Evolutionary conservation across 345 rosid species (phyloP), one percentile per base, ranked within the genome.

Genomic region (Citrus sp.): DNA sequence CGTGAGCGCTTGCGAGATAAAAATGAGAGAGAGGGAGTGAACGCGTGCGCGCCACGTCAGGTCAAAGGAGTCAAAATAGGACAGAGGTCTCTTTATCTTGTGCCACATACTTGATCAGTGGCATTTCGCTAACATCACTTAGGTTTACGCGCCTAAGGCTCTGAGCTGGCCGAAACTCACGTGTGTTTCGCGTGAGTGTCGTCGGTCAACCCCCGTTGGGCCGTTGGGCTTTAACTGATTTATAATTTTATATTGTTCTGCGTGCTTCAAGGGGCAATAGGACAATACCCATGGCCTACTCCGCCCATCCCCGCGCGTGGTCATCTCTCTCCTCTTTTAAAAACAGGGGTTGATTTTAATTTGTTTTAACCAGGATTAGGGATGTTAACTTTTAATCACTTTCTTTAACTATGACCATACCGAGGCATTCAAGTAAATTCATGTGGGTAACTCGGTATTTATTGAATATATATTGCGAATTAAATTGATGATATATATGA

Each of bases 31-130:
- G 13, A 40, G 49, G 0, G 49, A 2, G 49, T 9, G 14, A 2
- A 42, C 49, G 49, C 49, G 14, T 46, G 1, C 54, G 77, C 56
- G 79, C 73, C 83, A 83, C 78, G 83, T 77, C 81, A 73, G 51
- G 77, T 73, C 67, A 77, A 80, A 62, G 19, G 65, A 68, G 72
- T 83, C 80, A 80, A 62, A 10, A 35, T 1, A 37, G 28, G 25
- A 40, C 19, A 9, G 27, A 13, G 4, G 1, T 22, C 7, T 22
- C 7, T 5, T 54, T 18, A 18, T 54, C 21, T 30, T 4, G 0
- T 21, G 12, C 13, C 1, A 8, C 21, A 37, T 0, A 9, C 30
- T 34, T 9, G 30, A 21, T 27, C 30, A 9, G 65, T 59, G 82
- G 78, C 74, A 72, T 67, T 64, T 75, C 1, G 67, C 78, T 72